Conservation (phyloP, 768 basidiomycete species). For the Pleurotus eryngii region DNA sequence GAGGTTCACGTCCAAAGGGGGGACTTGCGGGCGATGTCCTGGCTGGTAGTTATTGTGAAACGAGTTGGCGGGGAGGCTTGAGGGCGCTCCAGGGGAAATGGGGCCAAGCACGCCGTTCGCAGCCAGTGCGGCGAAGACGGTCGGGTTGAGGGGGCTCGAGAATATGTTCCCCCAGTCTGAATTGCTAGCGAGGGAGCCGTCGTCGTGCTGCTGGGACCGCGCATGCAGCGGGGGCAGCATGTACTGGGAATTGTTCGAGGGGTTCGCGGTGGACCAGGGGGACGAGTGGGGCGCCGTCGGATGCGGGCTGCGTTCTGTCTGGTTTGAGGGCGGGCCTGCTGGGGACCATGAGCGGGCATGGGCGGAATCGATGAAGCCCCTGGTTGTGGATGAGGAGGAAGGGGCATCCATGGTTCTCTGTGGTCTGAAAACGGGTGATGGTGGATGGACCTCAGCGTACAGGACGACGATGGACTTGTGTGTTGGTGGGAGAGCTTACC, state of each 20-base stretch:
- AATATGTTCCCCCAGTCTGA: conserved; percentile 57
- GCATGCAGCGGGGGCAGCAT: conserved; percentile 1
- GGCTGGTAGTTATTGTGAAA: conserved; percentile 22
- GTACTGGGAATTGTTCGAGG: conserved; percentile 1
- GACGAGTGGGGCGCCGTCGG: conserved; percentile 30
- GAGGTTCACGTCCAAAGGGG: conserved; percentile 9
- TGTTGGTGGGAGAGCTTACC: conserved; percentile 1
- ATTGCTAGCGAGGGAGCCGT: conserved; percentile 12
- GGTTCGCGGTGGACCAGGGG: conserved; percentile 25
- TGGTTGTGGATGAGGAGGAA: conserved; percentile 22
- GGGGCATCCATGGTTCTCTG: conserved; percentile 24
- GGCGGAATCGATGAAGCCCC: conserved; percentile 23
- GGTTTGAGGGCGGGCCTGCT: conserved; percentile 28
- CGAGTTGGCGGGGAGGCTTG: conserved; percentile 37
- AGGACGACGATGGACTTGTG: not conserved
- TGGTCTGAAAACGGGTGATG: not conserved
- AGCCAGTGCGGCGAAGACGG: conserved; percentile 57
- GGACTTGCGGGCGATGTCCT: not conserved
- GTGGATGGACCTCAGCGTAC: not conserved
- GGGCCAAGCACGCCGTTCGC: conserved; percentile 56
- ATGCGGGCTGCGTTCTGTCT: conserved; percentile 23
- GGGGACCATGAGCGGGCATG: conserved; percentile 27
- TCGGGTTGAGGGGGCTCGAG: conserved; percentile 58
- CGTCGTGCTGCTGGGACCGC: conserved; percentile 11
- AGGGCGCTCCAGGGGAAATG: conserved; percentile 27